Evolutionary conservation across 108 stramenopile genomes (phyloP), one percentile per base, ranked within the genome.

Genomic region (Fistulifera pelliculosa): DNA sequence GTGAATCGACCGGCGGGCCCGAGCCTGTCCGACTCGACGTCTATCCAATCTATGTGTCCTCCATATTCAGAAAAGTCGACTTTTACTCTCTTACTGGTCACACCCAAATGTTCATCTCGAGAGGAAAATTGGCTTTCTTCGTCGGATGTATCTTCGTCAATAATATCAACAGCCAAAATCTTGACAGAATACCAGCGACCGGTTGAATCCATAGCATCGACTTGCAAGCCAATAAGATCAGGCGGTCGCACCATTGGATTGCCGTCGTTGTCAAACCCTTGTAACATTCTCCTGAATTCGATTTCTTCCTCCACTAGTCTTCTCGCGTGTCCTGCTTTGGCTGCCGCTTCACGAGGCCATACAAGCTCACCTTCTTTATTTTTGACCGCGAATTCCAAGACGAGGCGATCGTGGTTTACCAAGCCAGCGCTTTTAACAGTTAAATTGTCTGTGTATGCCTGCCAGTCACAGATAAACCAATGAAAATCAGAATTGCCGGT

Each of bases 291-390:
- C 25, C 85, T 68, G 66, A 91, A 91, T 19, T 56, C 52, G 16
- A 64, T 62, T 68, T 87, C 85, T 56, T 83, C 81, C 27, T 85
- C 85, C 35, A 75, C 83, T 41, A 87, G 70, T 3, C 74, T 65
- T 13, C 70, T 69, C 1, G 58, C 74, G 14, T 60, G 61, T 28
- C 85, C 86, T n/a, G 85, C 90, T 54, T 83, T 91, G 17, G 85
- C 90, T 15, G 90, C 90, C 17, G 83, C 83, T 73, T 91, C 90
- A 45, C 90, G 65, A 22, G 90, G 90, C 85, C 85, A 91, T 11
- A 78, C 62, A 28, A 85, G 73, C 26, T 73, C 69, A 27, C 71
- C 78, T 41, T 74, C 77, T 53, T 74, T 74, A 56, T 66, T 77
- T 2, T 71, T 31, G 11, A 82, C 50, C 10, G 83, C 80, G 64